A percentile compares a stretch with the other conserved stretches of the same genome.
Conservation (phyloP, 352 stramenopile species). For the Blastocystis sp. region DNA sequence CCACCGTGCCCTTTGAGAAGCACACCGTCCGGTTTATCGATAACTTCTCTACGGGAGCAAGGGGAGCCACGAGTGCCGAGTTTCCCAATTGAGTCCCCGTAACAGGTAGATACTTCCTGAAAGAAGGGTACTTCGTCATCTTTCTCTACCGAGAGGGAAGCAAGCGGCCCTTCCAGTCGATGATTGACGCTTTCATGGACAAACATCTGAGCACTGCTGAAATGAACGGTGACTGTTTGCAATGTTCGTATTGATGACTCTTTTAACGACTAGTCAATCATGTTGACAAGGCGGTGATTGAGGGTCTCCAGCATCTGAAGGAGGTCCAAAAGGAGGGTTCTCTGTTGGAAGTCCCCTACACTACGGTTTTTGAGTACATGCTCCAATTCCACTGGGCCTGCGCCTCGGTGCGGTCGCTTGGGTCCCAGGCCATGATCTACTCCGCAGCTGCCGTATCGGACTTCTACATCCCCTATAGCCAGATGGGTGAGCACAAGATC, state of each 20-base stretch:
- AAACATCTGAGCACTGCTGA: constrained; percentile 72
- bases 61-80: constrained; percentile 78
- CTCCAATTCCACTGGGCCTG: constrained; percentile 82
- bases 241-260: not conserved
- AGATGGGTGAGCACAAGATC: constrained; percentile 93
- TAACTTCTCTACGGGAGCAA: constrained; percentile 91
- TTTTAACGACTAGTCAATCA: constrained; percentile 18
- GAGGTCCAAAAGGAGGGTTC: not conserved
- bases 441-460: constrained; percentile 94
- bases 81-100: constrained; percentile 50
- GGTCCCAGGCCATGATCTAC: constrained; percentile 83
- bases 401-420: constrained; percentile 76
- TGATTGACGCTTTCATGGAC: constrained; percentile 70
- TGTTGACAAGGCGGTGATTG: not conserved
- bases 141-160: constrained; percentile 87
- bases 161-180: constrained; percentile 78
- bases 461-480: constrained; percentile 88
- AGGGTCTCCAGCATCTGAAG: constrained; percentile 30
- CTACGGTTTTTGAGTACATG: constrained; percentile 92
- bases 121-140: constrained; percentile 89
- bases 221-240: constrained; percentile 71
- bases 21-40: constrained; percentile 92
- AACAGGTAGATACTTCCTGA: constrained; percentile 81
- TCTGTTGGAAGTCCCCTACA: constrained; percentile 79
- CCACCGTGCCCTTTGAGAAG: constrained; percentile 87